phyloP scores from a whole-genome alignment of 345 rosid species.

The Gossypium stocksii region DNA sequence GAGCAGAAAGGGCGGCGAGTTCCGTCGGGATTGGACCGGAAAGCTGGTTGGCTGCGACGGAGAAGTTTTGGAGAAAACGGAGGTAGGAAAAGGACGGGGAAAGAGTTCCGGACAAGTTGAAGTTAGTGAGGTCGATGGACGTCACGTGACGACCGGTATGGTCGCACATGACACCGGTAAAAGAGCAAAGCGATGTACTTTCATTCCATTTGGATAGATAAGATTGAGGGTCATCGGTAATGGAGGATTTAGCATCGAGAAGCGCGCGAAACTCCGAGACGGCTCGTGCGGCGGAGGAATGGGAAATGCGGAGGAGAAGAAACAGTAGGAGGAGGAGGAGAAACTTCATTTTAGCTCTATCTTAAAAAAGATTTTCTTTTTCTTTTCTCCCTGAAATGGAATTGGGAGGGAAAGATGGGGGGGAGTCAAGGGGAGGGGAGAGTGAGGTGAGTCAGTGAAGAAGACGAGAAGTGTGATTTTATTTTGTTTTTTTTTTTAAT shows the following conservation, averaged over 20 bases:
- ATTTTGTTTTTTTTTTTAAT: conserved; percentile 9
- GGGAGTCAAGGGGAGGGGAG: background rate
- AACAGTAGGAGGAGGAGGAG: conserved; percentile 31
- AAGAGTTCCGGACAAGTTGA: conserved; percentile 67
- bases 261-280: conserved; percentile 68
- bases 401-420: background rate
- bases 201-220: conserved; percentile 65
- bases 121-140: conserved; percentile 54
- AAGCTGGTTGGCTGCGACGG: conserved; percentile 52
- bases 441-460: conserved; percentile 1
- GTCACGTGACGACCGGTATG: conserved; percentile 53
- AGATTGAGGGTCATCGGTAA: conserved; percentile 49
- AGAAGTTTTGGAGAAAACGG: conserved; percentile 53
- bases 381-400: conserved; percentile 13
- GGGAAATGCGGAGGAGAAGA: conserved; percentile 43
- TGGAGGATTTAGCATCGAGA: conserved; percentile 65
- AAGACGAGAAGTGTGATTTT: conserved; percentile 24
- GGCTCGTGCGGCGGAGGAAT: conserved; percentile 26
- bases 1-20: conserved; percentile 52
- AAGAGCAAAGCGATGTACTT: conserved; percentile 47
- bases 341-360: conserved; percentile 40
- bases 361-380: background rate
- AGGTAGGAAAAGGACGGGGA: conserved; percentile 57
- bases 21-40: conserved; percentile 67
- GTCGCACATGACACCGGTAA: conserved; percentile 75